A percentile compares a stretch with the other conserved stretches of the same genome.
phyloP scores from a whole-genome alignment of 108 stramenopile genomes.

The Epithemia pelagica region DNA sequence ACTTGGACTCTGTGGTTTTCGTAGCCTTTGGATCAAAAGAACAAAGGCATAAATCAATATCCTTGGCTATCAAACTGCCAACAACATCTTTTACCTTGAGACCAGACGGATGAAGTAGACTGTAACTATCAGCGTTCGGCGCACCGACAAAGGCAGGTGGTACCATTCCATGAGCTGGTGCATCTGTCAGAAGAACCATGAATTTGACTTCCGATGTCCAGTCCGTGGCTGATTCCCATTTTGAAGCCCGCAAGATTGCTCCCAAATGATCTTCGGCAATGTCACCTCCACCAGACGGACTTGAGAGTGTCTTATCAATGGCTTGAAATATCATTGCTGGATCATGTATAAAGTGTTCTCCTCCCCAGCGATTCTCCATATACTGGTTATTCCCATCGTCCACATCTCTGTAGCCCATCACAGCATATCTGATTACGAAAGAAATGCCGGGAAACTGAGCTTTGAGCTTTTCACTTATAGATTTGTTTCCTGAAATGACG shows the following conservation, averaged over 20 bases:
- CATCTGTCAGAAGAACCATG: conserved; percentile 48
- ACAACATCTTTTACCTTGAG: conserved; percentile 8
- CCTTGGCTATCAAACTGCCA: conserved; percentile 10
- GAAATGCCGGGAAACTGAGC: conserved; percentile 44
- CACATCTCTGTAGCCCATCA: conserved; percentile 40
- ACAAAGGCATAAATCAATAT: conserved; percentile 47
- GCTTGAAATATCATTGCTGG: conserved; percentile 14
- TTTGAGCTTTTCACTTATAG: conserved; percentile 27
- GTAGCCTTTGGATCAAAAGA: conserved; percentile 52
- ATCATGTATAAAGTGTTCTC: conserved; percentile 33
- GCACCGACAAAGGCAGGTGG: conserved; percentile 4
- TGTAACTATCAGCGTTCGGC: conserved; percentile 33
- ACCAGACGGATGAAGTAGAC: conserved; percentile 41
- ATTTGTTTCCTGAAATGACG: conserved; percentile 2
- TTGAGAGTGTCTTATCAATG: not conserved
- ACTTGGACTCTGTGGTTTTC: conserved; percentile 25
- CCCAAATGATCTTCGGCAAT: conserved; percentile 49
- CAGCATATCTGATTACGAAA: conserved; percentile 38
- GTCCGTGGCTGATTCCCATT: conserved; percentile 28
- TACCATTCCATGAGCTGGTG: conserved; percentile 47
- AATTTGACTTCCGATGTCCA: conserved; percentile 47
- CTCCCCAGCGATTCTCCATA: conserved; percentile 15
- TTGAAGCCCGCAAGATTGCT: conserved; percentile 33
- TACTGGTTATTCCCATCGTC: conserved; percentile 41
- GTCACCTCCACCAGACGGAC: conserved; percentile 39